Evolutionary conservation across 208 protist species (phyloP).

Genomic region (Leishmania braziliensis): DNA sequence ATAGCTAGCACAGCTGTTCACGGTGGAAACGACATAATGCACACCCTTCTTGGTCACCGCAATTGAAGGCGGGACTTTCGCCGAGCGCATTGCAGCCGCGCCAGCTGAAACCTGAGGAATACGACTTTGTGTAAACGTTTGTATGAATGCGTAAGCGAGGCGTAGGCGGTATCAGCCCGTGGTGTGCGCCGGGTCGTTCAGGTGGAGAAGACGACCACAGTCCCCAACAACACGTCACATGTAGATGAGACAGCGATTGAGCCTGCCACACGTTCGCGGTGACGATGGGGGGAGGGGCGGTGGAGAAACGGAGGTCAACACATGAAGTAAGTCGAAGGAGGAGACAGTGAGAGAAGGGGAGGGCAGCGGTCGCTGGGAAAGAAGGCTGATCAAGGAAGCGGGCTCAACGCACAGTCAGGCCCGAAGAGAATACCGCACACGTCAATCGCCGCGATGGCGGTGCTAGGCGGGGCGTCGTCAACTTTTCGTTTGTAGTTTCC

Average conservation of each 20-base stretch:
- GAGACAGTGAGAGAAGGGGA: not conserved
- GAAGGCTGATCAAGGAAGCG: not conserved
- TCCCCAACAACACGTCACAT: not conserved
- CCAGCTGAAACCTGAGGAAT: not conserved
- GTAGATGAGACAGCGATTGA: not conserved
- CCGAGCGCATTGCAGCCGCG: conserved; percentile 41
- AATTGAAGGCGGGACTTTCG: conserved; percentile 38
- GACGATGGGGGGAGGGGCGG: not conserved
- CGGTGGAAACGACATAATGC: conserved; percentile 58
- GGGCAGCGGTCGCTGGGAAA: not conserved
- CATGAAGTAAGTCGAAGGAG: not conserved
- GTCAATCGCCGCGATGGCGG: not conserved
- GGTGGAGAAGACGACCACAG: not conserved
- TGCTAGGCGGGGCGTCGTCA: not conserved
- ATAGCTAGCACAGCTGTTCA: conserved; percentile 46
- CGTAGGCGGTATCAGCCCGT: not conserved
- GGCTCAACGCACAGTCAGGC: not conserved
- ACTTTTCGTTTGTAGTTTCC: not conserved
- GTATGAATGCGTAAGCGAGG: not conserved
- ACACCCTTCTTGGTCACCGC: conserved; percentile 32
- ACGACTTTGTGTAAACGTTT: not conserved
- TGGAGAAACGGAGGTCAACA: not conserved
- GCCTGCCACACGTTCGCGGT: not conserved
- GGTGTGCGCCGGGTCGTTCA: not conserved
- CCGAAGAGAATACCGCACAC: not conserved